These are phyloP conservation scores for Cyamopsis tetragonoloba DNA, from an alignment of 306 rosid genomes.

Conservation along the genomic window DNA sequence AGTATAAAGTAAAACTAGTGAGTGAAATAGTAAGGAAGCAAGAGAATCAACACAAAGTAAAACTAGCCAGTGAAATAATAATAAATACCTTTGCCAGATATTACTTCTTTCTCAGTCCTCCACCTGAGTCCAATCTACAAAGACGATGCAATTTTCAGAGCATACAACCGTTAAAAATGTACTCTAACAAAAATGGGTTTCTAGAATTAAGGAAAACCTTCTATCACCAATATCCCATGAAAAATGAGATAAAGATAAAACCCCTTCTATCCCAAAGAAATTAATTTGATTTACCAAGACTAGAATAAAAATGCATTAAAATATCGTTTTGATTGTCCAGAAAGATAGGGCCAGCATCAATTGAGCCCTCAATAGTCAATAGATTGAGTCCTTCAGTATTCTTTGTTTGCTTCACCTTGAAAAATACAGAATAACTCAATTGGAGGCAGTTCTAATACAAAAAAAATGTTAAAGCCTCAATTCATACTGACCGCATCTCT, in stretches of 20 bases:
- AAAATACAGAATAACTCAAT: neutral
- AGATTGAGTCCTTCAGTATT: neutral
- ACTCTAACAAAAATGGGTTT: neutral
- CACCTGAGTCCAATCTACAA: slow-evolving; percentile 90
- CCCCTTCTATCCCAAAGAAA: neutral
- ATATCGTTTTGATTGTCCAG: slow-evolving; percentile 3
- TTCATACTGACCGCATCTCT: neutral
- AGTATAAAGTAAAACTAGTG: slow-evolving; percentile 5
- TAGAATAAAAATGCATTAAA: neutral
- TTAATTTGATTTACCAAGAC: slow-evolving; percentile 2
- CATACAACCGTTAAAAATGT: slow-evolving; percentile 17
- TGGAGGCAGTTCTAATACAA: neutral
- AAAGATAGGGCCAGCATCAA: neutral
- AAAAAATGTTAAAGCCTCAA: neutral
- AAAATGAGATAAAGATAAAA: slow-evolving; percentile 4
- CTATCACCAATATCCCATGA: neutral
- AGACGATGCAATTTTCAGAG: slow-evolving; percentile 23
- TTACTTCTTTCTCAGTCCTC: slow-evolving; percentile 93
- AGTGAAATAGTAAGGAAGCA: slow-evolving; percentile 13
- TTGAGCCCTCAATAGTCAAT: slow-evolving; percentile 14
- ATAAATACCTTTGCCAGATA: slow-evolving; percentile 82
- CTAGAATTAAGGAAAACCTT: neutral
- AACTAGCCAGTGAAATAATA: slow-evolving; percentile 17
- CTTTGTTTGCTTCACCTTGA: slow-evolving; percentile 4
- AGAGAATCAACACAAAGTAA: neutral